A percentile compares a stretch with the other conserved stretches of the same genome.
Evolutionary conservation across 306 rosid genomes (phyloP).

Genomic region (Trifolium dubium): DNA sequence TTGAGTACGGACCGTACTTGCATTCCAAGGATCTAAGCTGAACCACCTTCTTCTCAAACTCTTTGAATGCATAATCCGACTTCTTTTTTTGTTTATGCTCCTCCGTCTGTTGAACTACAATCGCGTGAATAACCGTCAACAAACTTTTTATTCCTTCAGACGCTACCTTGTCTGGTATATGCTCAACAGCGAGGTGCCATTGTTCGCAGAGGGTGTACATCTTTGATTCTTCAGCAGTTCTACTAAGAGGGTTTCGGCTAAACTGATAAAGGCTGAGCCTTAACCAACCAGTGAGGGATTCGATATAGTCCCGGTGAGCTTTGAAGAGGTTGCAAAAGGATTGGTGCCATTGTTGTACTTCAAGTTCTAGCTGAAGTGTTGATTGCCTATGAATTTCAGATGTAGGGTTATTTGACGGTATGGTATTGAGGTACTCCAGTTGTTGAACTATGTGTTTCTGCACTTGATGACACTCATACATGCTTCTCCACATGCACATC

Average conservation of each 20-base stretch:
- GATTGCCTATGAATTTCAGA: constrained; percentile 89
- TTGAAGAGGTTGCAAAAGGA: constrained; percentile 85
- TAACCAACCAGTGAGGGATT: constrained; percentile 90
- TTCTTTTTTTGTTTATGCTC: constrained; percentile 82
- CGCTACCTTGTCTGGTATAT: constrained; percentile 87
- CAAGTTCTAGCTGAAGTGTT: constrained; percentile 90
- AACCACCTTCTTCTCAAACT: constrained; percentile 77
- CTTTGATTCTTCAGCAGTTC: constrained; percentile 69
- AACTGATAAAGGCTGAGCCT: constrained; percentile 91
- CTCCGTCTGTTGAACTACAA: constrained; percentile 85
- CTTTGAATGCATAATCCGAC: constrained; percentile 73
- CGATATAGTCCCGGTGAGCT: constrained; percentile 81
- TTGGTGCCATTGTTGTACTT: constrained; percentile 90
- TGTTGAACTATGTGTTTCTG: constrained; percentile 96
- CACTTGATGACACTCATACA: constrained; percentile 97
- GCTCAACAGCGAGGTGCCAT: constrained; percentile 80
- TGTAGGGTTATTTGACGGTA: constrained; percentile 82
- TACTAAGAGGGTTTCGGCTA: constrained; percentile 57
- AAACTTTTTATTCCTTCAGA: constrained; percentile 94
- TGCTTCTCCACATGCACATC: constrained; percentile 98
- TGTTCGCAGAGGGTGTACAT: constrained; percentile 88
- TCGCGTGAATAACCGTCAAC: constrained; percentile 80
- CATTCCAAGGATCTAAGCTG: constrained; percentile 74
- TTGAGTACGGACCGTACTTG: constrained; percentile 73
- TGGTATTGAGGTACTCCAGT: constrained; percentile 76